A percentile compares a stretch with the other conserved stretches of the same genome.
phyloP scores from a whole-genome alignment of 176 grass and related monocot genomes.

The Otatea glauca region DNA sequence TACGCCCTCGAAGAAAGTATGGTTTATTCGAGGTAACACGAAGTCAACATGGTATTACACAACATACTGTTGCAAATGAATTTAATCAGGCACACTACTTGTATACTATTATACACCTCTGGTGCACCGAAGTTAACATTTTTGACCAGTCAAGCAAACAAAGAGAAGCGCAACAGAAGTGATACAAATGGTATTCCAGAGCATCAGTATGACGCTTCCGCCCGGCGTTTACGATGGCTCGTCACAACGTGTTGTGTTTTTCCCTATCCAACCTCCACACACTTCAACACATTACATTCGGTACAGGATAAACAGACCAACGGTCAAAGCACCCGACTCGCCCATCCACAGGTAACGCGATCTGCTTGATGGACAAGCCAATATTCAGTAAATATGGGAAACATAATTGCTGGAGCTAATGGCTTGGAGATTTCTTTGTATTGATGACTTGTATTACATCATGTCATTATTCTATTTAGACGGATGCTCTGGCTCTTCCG shows the following conservation, averaged over 20 bases:
- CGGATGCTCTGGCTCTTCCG: constrained; percentile 76
- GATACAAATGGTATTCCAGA: constrained; percentile 22
- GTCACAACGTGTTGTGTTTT: background rate
- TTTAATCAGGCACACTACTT: constrained; percentile 47
- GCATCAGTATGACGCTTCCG: constrained; percentile 31
- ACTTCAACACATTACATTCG: background rate
- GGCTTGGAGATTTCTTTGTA: background rate
- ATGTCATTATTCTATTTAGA: constrained; percentile 75
- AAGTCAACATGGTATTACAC: constrained; percentile 26
- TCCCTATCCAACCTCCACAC: constrained; percentile 2
- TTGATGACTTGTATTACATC: constrained; percentile 23
- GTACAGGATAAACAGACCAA: constrained; percentile 27
- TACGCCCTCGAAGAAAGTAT: background rate
- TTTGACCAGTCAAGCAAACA: constrained; percentile 30
- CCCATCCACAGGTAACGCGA: background rate
- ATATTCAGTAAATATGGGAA: constrained; percentile 18
- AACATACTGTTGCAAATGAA: constrained; percentile 37
- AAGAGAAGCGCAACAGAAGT: constrained; percentile 20
- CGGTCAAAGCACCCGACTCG: constrained; percentile 3
- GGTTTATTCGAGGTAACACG: constrained; percentile 29
- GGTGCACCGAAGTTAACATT: constrained; percentile 6
- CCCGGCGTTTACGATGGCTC: background rate
- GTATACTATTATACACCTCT: background rate
- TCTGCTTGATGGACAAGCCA: constrained; percentile 5
- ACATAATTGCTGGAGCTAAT: background rate